These are phyloP conservation scores for Diversispora epigaea DNA, from an alignment of 192 early-diverging fungal species.

Conservation along the genomic window DNA sequence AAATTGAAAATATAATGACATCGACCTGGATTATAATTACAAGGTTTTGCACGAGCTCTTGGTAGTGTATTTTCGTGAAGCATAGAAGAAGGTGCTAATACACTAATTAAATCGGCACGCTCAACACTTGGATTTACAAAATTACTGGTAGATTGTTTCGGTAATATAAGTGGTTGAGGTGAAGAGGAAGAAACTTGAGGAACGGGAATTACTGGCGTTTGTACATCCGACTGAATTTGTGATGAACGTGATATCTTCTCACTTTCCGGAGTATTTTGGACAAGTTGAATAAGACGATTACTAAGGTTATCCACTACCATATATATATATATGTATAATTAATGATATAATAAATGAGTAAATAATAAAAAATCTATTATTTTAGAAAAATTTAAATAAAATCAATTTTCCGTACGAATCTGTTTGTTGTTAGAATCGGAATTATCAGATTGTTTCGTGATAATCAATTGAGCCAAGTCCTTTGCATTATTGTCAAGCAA, in stretches of 20 bases:
- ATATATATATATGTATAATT: not conserved
- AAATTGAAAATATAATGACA: not conserved
- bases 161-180: not conserved
- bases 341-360: not conserved
- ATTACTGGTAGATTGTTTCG: not conserved
- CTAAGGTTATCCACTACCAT: not conserved
- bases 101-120: not conserved
- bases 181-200: not conserved
- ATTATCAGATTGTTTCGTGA: not conserved
- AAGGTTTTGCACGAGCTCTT: constrained; percentile 3
- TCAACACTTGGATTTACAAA: not conserved
- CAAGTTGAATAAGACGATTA: not conserved
- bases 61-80: not conserved
- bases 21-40: constrained; percentile 20
- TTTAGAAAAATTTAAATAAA: too few relatives aligned
- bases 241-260: not conserved
- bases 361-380: not conserved
- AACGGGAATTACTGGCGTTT: not conserved
- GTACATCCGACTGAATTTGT: not conserved
- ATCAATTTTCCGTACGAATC: not conserved
- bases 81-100: not conserved
- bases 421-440: not conserved
- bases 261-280: not conserved
- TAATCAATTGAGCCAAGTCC: not conserved
- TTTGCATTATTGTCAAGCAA: not conserved